Evolutionary conservation across 2,329 filamentous ascomycete species (phyloP), one percentile per base, ranked within the genome.

Genomic region (Trichophaea hybrida): DNA sequence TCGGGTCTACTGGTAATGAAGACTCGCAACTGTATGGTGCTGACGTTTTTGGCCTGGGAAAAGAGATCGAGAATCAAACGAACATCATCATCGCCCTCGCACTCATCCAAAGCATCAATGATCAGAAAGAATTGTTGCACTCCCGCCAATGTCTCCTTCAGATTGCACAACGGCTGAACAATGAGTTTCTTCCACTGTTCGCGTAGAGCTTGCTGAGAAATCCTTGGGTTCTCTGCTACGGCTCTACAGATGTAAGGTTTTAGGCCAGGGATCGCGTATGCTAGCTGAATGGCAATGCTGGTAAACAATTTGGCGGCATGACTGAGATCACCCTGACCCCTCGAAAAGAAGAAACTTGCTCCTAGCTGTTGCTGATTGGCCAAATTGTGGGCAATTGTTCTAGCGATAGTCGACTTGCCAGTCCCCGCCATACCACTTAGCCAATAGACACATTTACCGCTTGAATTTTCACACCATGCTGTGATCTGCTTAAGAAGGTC

Each of bases 141-240:
- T 51, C 57, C 33, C 57, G 31, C n/a, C 50, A 55, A 43, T 40
- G 65, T 31, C 40, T 59, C 61, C 50, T 52, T 57, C 0, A 76
- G 60, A 1, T 31, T 6, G 10, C 7, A 46, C 31, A 57, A 40
- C 33, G 74, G 74, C 6, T 71, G 34, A 0, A 72, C 46, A 44
- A 76, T 66, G 1, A 77, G 72, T 54, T 70, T 71, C 1, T 73
- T 67, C 60, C 75, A 76, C 59, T 77, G 74, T 15, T 74, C 67
- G 24, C 53, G 59, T 2, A 72, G 49, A 13, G 61, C 13, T 50
- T 72, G 71, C 4, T 55, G 58, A 13, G 64, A 7, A 32, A 75
- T 70, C 13, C 49, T 40, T 13, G 37, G 38, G 6, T 33, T 10
- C 6, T 57, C 24, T 6, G 5, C n/a, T 31, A 57, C 35, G 34